Evolutionary conservation across 176 grass and related monocot genomes (phyloP).

Genomic region (Triticum urartu): DNA sequence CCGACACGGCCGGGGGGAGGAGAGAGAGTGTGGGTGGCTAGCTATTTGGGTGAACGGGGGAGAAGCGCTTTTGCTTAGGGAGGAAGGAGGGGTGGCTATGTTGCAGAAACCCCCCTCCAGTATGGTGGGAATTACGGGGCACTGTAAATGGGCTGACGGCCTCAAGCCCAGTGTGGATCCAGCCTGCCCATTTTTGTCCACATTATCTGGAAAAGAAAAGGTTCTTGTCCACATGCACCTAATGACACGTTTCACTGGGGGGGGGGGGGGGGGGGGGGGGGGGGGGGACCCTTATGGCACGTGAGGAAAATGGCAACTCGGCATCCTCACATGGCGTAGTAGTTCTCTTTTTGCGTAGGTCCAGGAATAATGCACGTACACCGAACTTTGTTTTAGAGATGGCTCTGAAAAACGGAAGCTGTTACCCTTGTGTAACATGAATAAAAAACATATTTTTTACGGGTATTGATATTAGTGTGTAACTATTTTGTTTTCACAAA

Average conservation of each 20-base stretch:
- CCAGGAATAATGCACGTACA: neutral
- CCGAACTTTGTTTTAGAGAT: neutral
- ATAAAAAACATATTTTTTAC: neutral
- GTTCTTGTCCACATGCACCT: neutral
- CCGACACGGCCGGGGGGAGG: neutral
- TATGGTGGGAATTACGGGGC: neutral
- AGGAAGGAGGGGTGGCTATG: constrained; percentile 29
- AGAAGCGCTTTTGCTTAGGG: constrained; percentile 29
- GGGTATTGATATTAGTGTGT: no score
- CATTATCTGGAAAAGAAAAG: no score
- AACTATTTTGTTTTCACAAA: no score
- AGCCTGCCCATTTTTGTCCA: neutral
- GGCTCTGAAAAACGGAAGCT: neutral
- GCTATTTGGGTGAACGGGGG: neutral
- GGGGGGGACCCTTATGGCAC: no score
- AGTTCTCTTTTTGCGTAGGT: neutral
- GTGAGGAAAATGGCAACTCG: no score
- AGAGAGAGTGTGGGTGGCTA: constrained; percentile 28
- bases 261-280: no score
- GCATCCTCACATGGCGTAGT: no score
- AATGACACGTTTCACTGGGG: no score
- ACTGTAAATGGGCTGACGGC: neutral
- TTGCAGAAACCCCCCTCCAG: neutral
- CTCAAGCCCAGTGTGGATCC: neutral
- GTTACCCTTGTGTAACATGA: no score